These are phyloP conservation scores for Lactarius indigo DNA, from an alignment of 768 basidiomycete genomes.

Conservation along the genomic window DNA sequence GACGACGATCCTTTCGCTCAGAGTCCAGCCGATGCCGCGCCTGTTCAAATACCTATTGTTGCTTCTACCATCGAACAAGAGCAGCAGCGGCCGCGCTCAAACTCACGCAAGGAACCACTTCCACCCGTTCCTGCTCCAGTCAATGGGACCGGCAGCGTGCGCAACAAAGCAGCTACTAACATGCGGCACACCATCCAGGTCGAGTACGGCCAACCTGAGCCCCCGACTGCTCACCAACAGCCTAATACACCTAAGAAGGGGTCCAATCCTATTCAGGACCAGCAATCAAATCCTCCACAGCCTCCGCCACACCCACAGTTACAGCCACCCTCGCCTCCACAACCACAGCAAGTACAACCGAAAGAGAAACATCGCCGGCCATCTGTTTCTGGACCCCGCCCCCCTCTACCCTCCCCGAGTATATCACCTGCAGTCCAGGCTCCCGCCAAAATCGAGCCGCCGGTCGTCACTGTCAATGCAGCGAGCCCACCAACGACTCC, in stretches of 20 bases:
- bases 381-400: slow-evolving; percentile 13
- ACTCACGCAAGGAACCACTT: slow-evolving; percentile 18
- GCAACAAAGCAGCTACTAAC: slow-evolving; percentile 44
- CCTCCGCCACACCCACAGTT: slow-evolving; percentile 2
- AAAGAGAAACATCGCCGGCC: slow-evolving; percentile 16
- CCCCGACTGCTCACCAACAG: slow-evolving; percentile 15
- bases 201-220: slow-evolving; percentile 76
- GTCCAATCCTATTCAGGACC: slow-evolving; percentile 3
- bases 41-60: slow-evolving; percentile 35
- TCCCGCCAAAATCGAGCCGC: slow-evolving; percentile 25
- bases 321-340: slow-evolving; percentile 7
- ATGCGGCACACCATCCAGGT: slow-evolving; percentile 95
- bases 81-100: slow-evolving; percentile 12
- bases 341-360: slow-evolving; percentile 5
- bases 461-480: slow-evolving; percentile 34
- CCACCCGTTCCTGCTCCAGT: slow-evolving; percentile 15
- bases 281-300: background rate
- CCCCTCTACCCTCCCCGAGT: slow-evolving; percentile 17
- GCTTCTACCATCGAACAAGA: slow-evolving; percentile 28
- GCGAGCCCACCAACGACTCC: slow-evolving; percentile 33
- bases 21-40: slow-evolving; percentile 27
- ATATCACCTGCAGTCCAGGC: slow-evolving; percentile 5
- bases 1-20: slow-evolving; percentile 73
- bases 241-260: slow-evolving; percentile 21
- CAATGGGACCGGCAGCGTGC: slow-evolving; percentile 38